Evolutionary conservation across 2,329 filamentous ascomycete species (phyloP).

Genomic region (Diplocarpon mali): DNA sequence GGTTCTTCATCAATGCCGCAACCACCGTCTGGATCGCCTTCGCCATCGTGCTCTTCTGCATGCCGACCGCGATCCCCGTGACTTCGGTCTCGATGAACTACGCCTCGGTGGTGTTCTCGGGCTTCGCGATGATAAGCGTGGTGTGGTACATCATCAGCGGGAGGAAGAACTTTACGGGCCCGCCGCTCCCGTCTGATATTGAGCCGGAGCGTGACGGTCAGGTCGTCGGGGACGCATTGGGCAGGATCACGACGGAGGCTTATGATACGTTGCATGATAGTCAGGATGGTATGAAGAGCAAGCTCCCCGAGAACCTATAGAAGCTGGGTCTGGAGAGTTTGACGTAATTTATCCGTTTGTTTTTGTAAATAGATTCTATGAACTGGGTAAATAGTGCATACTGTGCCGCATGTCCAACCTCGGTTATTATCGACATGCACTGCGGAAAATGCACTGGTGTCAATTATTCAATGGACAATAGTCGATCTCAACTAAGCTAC

Average conservation of each 20-base stretch:
- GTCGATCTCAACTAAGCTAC: no score
- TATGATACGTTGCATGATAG: constrained; percentile 7
- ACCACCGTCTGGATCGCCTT: constrained; percentile 62
- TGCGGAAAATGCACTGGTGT: no score
- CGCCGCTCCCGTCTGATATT: constrained; percentile 27
- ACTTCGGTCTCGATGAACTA: constrained; percentile 51
- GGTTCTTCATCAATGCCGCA: constrained; percentile 54
- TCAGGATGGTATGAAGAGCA: constrained; percentile 3
- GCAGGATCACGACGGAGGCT: constrained; percentile 13
- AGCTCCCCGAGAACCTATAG: background rate
- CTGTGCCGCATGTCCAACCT: no score
- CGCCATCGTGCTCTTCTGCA: constrained; percentile 63
- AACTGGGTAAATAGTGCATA: no score
- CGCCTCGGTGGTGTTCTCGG: constrained; percentile 53
- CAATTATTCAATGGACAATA: no score
- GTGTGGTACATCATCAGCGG: constrained; percentile 54
- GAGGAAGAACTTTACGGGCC: constrained; percentile 52
- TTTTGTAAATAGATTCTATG: no score
- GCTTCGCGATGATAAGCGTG: constrained; percentile 47
- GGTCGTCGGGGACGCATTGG: constrained; percentile 13
- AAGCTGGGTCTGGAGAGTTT: background rate
- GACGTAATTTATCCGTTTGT: no score
- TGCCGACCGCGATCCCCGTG: constrained; percentile 54
- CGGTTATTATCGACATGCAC: no score
- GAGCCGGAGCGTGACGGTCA: constrained; percentile 20